A percentile compares a stretch with the other conserved stretches of the same genome.
phyloP scores from a whole-genome alignment of 1,284 basidiomycete species.

The Jaminaea rosea region DNA sequence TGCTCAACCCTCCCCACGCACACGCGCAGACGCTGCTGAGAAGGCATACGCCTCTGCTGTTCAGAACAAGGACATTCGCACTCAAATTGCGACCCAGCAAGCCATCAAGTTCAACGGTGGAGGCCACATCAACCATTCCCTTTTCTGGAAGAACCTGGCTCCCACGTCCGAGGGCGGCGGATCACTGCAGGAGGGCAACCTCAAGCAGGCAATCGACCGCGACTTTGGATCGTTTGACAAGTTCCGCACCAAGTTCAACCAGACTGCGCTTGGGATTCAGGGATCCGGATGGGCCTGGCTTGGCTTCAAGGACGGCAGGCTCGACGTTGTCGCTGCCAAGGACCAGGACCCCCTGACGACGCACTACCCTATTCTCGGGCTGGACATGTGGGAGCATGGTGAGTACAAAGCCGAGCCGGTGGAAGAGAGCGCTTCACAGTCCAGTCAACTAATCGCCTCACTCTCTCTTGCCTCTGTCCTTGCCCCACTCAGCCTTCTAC shows the following conservation, averaged over 20 bases:
- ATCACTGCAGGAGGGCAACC: conserved; percentile 57
- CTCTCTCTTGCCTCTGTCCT: neutral
- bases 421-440: too few relatives aligned
- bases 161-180: conserved; percentile 50
- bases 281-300: conserved; percentile 99
- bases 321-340: conserved; percentile 71
- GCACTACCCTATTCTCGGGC: conserved; percentile 82
- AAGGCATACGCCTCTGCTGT: conserved; percentile 62
- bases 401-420: too few relatives aligned
- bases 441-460: too few relatives aligned
- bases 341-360: conserved; percentile 91
- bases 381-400: conserved; percentile 92
- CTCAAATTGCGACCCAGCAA: conserved; percentile 72
- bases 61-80: conserved; percentile 60
- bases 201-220: conserved; percentile 70
- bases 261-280: conserved; percentile 84
- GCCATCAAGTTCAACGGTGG: conserved; percentile 88
- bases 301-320: conserved; percentile 52
- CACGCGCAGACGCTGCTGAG: conserved; percentile 60
- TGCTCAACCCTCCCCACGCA: conserved; percentile 1
- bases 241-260: conserved; percentile 70
- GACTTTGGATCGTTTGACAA: conserved; percentile 76
- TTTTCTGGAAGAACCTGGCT: conserved; percentile 91
- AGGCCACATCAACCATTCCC: conserved; percentile 69
- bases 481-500: conserved; percentile 23